Evolutionary conservation across 495 filamentous ascomycete species (phyloP), one percentile per base, ranked within the genome.

Genomic region (Trichoderma erinaceum): DNA sequence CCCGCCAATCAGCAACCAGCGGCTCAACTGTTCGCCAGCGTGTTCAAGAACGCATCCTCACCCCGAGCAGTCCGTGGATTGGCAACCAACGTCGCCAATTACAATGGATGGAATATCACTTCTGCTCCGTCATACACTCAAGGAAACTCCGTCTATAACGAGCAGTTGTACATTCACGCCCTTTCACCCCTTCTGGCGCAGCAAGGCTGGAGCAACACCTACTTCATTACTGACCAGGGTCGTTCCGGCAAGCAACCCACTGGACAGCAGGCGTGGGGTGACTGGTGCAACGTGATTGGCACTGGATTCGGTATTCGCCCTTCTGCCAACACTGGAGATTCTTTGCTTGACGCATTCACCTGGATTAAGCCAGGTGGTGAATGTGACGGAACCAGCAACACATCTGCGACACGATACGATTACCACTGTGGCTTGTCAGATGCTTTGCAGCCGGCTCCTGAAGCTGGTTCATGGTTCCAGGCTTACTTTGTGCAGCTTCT

Each of bases 321-420:
- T 0, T 88, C 87, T 4, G 81, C 86, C 44, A 73, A 83, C 69
- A 91, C 89, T 10, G 87, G 86, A 67, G 73, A 83, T 75, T 73
- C 80, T 29, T 82, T 90, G 35, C 82, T 84, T 66, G 90, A 93
- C 76, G 88, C 90, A 61, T 92, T 93, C 78, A 89, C 92, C 76
- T 93, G 90, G 91, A 80, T 90, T 72, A 93, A 92, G 86, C 90
- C 90, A 66, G 91, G 91, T 73, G 91, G 90, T 71, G 90, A 95
- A 78, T 87, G 86, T 56, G 91, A 93, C 76, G 90, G 91, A 71
- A 93, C 90, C 65, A 86, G 83, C 66, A 81, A 93, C 74, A 80
- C 75, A 44, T 75, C 79, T 46, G 82, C 90, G 15, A 70, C 74
- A 68, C 84, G 90, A 43, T 95, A 90, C 76, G 91, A 95, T 80